phyloP scores from a whole-genome alignment of 1,284 basidiomycete genomes.

The Mrakiaceae sp. region DNA sequence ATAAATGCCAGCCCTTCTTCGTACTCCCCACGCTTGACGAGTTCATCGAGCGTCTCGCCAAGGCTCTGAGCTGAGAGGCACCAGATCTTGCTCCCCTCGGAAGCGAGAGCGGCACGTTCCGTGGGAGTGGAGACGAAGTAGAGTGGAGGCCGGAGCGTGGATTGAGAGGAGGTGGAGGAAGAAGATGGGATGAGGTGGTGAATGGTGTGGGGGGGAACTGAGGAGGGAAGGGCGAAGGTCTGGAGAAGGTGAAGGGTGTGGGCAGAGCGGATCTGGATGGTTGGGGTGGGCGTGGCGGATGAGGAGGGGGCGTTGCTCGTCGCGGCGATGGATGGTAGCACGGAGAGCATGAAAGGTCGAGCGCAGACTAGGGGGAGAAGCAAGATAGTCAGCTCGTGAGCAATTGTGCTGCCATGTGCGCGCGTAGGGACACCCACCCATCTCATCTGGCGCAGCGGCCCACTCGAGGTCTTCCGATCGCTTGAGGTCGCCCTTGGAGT shows the following conservation, averaged over 20 bases:
- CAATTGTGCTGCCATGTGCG: not conserved
- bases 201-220: slow-evolving; percentile 22
- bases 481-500: slow-evolving; percentile 53
- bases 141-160: slow-evolving; percentile 43
- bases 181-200: slow-evolving; percentile 48
- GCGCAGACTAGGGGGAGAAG: slow-evolving; percentile 47
- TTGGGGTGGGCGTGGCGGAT: slow-evolving; percentile 38
- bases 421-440: slow-evolving; percentile 39
- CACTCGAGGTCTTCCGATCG: slow-evolving; percentile 55
- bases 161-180: slow-evolving; percentile 22
- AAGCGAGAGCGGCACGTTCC: slow-evolving; percentile 49
- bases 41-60: slow-evolving; percentile 72
- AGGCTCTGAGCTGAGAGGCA: slow-evolving; percentile 58
- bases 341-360: slow-evolving; percentile 73
- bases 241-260: slow-evolving; percentile 57
- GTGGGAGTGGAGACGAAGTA: slow-evolving; percentile 61
- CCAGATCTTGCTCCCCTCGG: slow-evolving; percentile 64
- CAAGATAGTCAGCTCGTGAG: not conserved
- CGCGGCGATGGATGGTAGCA: slow-evolving; percentile 50
- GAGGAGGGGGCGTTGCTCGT: not conserved
- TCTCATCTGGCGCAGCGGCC: slow-evolving; percentile 69
- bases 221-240: slow-evolving; percentile 49
- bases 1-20: slow-evolving; percentile 70
- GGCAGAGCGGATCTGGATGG: slow-evolving; percentile 67
- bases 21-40: slow-evolving; percentile 61